A percentile compares a stretch with the other conserved stretches of the same genome.
Conservation (phyloP, 345 rosid genomes). For the Eutrema yunnanense region DNA sequence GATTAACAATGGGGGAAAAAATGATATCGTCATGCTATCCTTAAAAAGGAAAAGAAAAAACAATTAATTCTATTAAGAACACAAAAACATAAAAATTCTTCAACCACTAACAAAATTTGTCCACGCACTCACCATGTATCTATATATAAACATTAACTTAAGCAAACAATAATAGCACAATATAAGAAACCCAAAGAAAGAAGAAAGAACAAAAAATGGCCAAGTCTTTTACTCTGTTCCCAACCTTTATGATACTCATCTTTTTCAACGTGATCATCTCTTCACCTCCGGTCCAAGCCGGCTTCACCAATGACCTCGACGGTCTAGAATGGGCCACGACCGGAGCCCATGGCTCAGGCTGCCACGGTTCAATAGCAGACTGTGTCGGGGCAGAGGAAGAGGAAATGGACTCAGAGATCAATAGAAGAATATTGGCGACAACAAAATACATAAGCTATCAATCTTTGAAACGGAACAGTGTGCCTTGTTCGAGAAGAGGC, state of each 20-base stretch:
- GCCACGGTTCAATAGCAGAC: constrained; percentile 54
- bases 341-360: constrained; percentile 20
- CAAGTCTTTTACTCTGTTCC: constrained; percentile 23
- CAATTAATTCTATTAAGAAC: not conserved
- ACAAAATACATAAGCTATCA: constrained; percentile 63
- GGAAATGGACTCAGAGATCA: constrained; percentile 61
- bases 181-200: not conserved
- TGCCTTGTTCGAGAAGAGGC: constrained; percentile 80
- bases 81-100: not conserved
- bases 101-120: constrained; percentile 10
- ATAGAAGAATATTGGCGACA: constrained; percentile 59
- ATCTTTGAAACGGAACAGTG: constrained; percentile 57
- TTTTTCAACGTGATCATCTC: constrained; percentile 5
- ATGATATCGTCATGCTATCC: not conserved
- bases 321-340: constrained; percentile 41
- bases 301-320: constrained; percentile 15
- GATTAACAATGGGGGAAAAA: no score
- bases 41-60: not conserved
- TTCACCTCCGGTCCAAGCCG: constrained; percentile 24
- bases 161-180: not conserved
- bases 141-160: constrained; percentile 6
- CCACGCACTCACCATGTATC: constrained; percentile 17
- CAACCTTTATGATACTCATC: constrained; percentile 26
- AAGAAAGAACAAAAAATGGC: constrained; percentile 32
- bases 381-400: constrained; percentile 39